Conservation (phyloP, 2,329 filamentous ascomycete species). For the Capronia coronata region DNA sequence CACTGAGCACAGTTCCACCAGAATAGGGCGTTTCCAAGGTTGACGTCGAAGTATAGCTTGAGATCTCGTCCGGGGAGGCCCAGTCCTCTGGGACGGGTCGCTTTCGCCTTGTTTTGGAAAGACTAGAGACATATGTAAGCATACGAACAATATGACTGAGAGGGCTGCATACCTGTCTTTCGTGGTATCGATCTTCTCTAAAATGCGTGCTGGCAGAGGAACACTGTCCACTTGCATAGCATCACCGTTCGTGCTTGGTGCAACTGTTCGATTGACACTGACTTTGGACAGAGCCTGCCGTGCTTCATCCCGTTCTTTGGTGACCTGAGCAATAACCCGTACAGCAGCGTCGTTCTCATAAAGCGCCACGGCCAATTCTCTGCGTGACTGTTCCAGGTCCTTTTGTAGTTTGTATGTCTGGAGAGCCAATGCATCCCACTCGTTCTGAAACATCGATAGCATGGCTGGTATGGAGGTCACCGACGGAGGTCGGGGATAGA, state of each 20-base stretch:
- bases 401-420: slow-evolving; percentile 89
- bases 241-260: slow-evolving; percentile 56
- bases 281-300: slow-evolving; percentile 81
- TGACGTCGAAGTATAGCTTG: slow-evolving; percentile 49
- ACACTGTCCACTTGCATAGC: slow-evolving; percentile 89
- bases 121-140: slow-evolving; percentile 44
- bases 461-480: slow-evolving; percentile 94
- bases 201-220: slow-evolving; percentile 64
- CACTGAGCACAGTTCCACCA: slow-evolving; percentile 51
- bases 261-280: slow-evolving; percentile 54
- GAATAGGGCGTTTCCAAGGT: slow-evolving; percentile 55
- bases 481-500: slow-evolving; percentile 82
- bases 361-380: slow-evolving; percentile 86
- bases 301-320: slow-evolving; percentile 88
- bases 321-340: slow-evolving; percentile 82
- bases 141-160: neutral
- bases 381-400: slow-evolving; percentile 79
- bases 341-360: slow-evolving; percentile 98
- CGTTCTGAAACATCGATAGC: slow-evolving; percentile 90
- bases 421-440: slow-evolving; percentile 90
- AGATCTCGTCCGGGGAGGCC: slow-evolving; percentile 68
- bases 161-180: slow-evolving; percentile 62
- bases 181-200: slow-evolving; percentile 68
- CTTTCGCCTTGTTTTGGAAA: slow-evolving; percentile 85
- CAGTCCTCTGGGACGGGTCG: slow-evolving; percentile 77